These are phyloP conservation scores for Ophiostoma novo-ulmi DNA, from an alignment of 2,329 filamentous ascomycete genomes.

Conservation along the genomic window DNA sequence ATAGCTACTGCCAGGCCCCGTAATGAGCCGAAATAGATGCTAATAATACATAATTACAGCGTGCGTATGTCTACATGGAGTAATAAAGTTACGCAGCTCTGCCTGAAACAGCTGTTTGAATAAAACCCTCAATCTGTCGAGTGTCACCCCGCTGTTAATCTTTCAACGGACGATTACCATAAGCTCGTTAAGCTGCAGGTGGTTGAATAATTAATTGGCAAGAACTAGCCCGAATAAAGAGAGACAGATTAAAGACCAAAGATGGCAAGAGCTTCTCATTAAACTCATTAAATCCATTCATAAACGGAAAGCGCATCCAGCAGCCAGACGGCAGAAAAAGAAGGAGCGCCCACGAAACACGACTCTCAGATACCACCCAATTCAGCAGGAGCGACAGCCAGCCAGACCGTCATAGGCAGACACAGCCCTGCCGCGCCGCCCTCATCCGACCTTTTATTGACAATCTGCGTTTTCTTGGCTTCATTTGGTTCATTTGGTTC, in stretches of 20 bases:
- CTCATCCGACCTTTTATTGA: constrained; percentile 2
- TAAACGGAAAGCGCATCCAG: not conserved
- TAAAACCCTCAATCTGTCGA: constrained; percentile 14
- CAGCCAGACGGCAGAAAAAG: not conserved
- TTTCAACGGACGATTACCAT: not conserved
- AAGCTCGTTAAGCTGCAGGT: too few relatives aligned
- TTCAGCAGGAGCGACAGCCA: not conserved
- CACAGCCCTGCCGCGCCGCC: constrained; percentile 12
- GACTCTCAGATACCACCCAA: not conserved
- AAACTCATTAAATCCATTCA: not conserved
- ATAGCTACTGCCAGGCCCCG: not conserved
- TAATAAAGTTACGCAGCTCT: not conserved
- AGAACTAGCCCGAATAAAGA: not conserved
- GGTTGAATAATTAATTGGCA: too few relatives aligned
- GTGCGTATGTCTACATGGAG: not conserved
- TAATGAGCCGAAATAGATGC: not conserved
- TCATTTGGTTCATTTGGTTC: constrained; percentile 7
- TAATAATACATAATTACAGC: not conserved
- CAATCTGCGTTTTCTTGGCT: constrained; percentile 8
- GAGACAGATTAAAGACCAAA: not conserved
- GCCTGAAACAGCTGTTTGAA: not conserved
- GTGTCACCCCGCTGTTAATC: constrained; percentile 10
- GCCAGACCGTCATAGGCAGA: not conserved
- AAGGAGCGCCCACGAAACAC: not conserved
- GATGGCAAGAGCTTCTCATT: not conserved